These are phyloP conservation scores for Oryza glumipatula DNA, from an alignment of 176 grass and related monocot species.

Conservation along the genomic window DNA sequence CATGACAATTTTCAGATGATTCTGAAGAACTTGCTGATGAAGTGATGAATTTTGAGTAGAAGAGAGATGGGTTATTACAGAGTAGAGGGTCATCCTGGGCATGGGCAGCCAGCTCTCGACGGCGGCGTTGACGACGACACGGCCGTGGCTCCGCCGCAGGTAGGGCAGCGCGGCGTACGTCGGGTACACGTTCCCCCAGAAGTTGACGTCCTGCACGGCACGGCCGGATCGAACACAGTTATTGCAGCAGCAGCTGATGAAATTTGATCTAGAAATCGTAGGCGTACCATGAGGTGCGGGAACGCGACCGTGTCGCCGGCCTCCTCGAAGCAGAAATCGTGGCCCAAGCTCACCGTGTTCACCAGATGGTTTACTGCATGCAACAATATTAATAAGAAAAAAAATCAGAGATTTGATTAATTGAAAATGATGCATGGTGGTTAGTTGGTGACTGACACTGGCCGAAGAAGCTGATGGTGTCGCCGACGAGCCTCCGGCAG, in stretches of 20 bases:
- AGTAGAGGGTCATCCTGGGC: conserved; percentile 89
- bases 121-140: conserved; percentile 85
- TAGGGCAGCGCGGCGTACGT: conserved; percentile 75
- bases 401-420: background rate
- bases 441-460: conserved; percentile 51
- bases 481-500: conserved; percentile 70
- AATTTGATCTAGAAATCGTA: background rate
- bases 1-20: too few species aligned
- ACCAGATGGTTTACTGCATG: conserved; percentile 94
- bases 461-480: conserved; percentile 85
- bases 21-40: too few species aligned
- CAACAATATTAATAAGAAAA: background rate
- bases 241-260: background rate
- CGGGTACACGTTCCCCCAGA: conserved; percentile 96
- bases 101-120: conserved; percentile 86
- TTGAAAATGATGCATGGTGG: background rate
- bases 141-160: conserved; percentile 62
- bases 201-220: conserved; percentile 70
- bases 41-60: too few species aligned
- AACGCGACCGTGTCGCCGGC: conserved; percentile 71
- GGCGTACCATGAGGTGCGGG: conserved; percentile 75
- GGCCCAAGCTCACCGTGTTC: conserved; percentile 80
- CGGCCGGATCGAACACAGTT: too few species aligned
- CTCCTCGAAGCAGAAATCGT: conserved; percentile 89
- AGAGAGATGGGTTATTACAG: conserved; percentile 53